A percentile compares a stretch with the other conserved stretches of the same genome.
phyloP scores from a whole-genome alignment of 768 basidiomycete genomes.

The Naganishia antarctica region DNA sequence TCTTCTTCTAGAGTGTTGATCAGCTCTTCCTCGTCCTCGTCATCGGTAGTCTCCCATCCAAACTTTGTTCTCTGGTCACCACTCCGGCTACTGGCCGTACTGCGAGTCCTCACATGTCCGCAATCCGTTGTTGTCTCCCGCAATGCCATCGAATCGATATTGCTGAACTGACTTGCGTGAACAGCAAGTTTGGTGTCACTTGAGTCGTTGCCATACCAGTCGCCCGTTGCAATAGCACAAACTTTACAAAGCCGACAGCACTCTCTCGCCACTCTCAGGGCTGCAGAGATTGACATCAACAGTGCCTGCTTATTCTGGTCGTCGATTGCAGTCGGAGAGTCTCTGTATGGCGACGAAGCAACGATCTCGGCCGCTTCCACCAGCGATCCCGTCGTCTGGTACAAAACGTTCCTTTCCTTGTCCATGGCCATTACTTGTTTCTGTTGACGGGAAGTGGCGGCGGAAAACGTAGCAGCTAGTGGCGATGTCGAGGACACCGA shows the following conservation, averaged over 20 bases:
- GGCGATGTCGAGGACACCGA: background rate
- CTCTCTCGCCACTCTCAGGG: constrained; percentile 79
- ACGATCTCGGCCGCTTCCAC: constrained; percentile 81
- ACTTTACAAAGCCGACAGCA: constrained; percentile 80
- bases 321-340: constrained; percentile 55
- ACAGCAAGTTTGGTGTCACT: too few species aligned
- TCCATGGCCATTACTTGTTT: constrained; percentile 64
- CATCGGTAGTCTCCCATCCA: constrained; percentile 13
- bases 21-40: constrained; percentile 37
- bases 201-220: background rate
- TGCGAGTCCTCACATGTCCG: background rate
- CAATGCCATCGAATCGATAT: background rate
- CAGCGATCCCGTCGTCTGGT: constrained; percentile 75
- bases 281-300: constrained; percentile 78
- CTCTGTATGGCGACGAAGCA: constrained; percentile 55
- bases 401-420: constrained; percentile 71
- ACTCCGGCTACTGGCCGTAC: background rate
- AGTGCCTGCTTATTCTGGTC: constrained; percentile 75
- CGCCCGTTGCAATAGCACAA: constrained; percentile 50
- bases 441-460: constrained; percentile 54
- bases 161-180: background rate
- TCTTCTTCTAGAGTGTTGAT: constrained; percentile 55
- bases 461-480: constrained; percentile 71
- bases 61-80: constrained; percentile 22
- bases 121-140: background rate